Conservation (phyloP, 2,329 filamentous ascomycete genomes). For the Aspergillus oerlinghausenensis region DNA sequence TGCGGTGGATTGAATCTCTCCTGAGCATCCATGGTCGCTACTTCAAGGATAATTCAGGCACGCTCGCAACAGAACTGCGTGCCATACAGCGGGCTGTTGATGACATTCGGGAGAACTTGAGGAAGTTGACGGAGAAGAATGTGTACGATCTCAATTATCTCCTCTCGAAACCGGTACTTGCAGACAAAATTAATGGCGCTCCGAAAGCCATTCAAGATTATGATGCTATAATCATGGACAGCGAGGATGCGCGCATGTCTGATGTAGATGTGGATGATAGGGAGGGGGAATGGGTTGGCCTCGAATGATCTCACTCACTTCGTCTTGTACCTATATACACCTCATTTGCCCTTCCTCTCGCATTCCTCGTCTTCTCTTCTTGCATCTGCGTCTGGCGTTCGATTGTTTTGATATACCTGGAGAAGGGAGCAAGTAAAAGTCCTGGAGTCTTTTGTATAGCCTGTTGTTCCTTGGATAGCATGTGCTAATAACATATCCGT, state of each 20-base stretch:
- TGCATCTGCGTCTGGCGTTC: conserved; percentile 30
- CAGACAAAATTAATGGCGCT: conserved; percentile 22
- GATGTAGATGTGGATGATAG: conserved; percentile 34
- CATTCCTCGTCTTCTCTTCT: conserved; percentile 13
- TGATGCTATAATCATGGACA: conserved; percentile 14
- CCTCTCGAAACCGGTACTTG: conserved; percentile 48
- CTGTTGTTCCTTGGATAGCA: background rate
- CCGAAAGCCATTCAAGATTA: conserved; percentile 27
- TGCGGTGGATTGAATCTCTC: conserved; percentile 82
- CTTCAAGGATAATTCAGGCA: conserved; percentile 73
- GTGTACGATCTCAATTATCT: conserved; percentile 85
- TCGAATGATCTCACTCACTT: conserved; percentile 39
- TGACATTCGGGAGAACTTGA: conserved; percentile 76
- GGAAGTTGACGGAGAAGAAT: conserved; percentile 80
- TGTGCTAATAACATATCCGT: conserved; percentile 1
- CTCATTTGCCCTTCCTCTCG: conserved; percentile 7
- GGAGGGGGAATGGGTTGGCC: conserved; percentile 51
- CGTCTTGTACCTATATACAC: conserved; percentile 15
- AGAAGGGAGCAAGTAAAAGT: conserved; percentile 18
- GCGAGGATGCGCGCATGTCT: conserved; percentile 25
- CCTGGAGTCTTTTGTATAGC: conserved; percentile 10
- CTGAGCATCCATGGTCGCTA: conserved; percentile 79
- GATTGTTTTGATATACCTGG: conserved; percentile 22
- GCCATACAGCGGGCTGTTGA: conserved; percentile 75
- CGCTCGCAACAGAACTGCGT: conserved; percentile 78